phyloP scores from a whole-genome alignment of 306 rosid genomes.

The Ochetophila trinervis region DNA sequence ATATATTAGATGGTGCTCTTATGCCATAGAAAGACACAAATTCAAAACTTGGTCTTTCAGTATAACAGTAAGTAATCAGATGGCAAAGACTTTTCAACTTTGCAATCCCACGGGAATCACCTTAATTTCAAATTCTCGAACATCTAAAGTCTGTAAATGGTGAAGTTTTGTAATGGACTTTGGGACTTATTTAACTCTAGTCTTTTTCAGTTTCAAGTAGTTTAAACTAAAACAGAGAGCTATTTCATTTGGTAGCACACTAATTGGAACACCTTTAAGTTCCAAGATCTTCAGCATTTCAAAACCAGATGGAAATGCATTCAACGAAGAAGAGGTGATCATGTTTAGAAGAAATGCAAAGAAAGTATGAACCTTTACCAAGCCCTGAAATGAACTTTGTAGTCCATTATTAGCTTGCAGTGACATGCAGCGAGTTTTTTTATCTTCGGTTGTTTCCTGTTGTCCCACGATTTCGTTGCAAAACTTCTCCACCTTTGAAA shows the following conservation, averaged over 20 bases:
- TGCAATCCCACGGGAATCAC: neutral
- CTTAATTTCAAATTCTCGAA: neutral
- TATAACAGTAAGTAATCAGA: neutral
- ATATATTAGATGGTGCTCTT: neutral
- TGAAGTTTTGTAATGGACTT: conserved; percentile 20
- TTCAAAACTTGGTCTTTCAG: neutral
- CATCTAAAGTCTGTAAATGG: conserved; percentile 18
- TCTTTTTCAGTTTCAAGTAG: conserved; percentile 23
- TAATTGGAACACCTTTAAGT: conserved; percentile 7
- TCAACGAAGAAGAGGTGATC: neutral
- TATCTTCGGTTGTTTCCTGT: neutral
- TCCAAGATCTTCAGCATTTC: conserved; percentile 15
- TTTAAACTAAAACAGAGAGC: conserved; percentile 13
- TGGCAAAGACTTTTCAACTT: conserved; percentile 20
- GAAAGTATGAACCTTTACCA: conserved; percentile 11
- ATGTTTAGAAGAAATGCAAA: neutral
- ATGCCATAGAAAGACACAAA: neutral
- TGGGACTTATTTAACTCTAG: conserved; percentile 9
- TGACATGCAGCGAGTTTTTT: conserved; percentile 10
- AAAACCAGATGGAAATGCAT: neutral
- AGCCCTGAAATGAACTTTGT: neutral
- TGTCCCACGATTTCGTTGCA: neutral
- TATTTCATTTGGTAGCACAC: conserved; percentile 8
- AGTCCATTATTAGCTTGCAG: neutral
- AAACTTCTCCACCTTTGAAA: conserved; percentile 12